Evolutionary conservation across 1,284 basidiomycete genomes (phyloP).

Genomic region (Earliella scabrosa): DNA sequence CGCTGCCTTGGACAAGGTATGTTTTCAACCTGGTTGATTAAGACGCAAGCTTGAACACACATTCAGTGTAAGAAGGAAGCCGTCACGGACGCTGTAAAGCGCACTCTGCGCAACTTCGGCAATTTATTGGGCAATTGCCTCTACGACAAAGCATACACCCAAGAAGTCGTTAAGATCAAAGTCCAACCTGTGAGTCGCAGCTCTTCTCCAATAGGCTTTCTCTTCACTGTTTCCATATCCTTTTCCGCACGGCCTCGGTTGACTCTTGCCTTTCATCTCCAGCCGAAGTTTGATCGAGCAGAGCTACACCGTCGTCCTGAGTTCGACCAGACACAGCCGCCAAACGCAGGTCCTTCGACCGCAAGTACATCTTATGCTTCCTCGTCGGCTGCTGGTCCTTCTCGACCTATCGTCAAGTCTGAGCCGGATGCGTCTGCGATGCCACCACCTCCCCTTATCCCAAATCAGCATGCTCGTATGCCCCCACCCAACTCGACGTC

Average conservation of each 20-base stretch:
- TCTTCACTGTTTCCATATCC: not conserved
- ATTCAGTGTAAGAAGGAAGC: constrained; percentile 95
- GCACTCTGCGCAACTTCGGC: constrained; percentile 90
- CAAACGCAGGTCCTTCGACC: not conserved
- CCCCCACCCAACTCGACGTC: constrained; percentile 10
- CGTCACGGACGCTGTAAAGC: constrained; percentile 93
- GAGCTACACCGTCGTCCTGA: constrained; percentile 82
- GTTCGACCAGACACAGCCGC: constrained; percentile 50
- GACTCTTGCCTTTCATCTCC: not conserved
- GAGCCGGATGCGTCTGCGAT: constrained; percentile 11
- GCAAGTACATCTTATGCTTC: not conserved
- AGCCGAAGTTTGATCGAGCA: constrained; percentile 78
- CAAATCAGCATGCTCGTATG: constrained; percentile 19
- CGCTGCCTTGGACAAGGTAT: constrained; percentile 89
- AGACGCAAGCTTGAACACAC: not conserved
- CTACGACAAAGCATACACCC: constrained; percentile 90
- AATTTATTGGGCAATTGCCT: constrained; percentile 95
- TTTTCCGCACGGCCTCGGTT: not conserved
- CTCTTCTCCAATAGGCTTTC: not conserved
- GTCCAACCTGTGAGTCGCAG: constrained; percentile 67
- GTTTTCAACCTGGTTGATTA: constrained; percentile 18
- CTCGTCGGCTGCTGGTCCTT: constrained; percentile 10
- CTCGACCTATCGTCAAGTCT: constrained; percentile 15
- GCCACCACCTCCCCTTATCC: constrained; percentile 21
- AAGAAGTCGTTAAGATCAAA: constrained; percentile 87